Evolutionary conservation across 2,329 filamentous ascomycete genomes (phyloP).

Genomic region (Cercospora sojina): DNA sequence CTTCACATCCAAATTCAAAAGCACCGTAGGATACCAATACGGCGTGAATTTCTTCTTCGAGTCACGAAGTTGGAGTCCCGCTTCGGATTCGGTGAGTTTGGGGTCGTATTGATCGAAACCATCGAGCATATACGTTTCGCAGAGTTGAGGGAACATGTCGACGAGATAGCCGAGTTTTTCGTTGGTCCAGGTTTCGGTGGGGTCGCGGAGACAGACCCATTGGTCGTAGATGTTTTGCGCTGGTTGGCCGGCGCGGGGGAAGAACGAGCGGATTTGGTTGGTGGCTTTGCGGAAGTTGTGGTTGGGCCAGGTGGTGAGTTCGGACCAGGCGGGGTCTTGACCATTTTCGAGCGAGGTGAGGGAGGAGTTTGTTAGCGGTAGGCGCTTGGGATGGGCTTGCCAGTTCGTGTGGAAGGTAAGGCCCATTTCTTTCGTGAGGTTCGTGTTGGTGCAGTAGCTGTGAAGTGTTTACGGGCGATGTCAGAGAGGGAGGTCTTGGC

Average conservation of each 20-base stretch:
- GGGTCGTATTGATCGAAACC: conserved; percentile 39
- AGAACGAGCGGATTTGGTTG: conserved; percentile 53
- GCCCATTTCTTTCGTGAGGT: conserved; percentile 60
- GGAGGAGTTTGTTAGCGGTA: conserved; percentile 39
- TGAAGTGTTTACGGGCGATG: conserved; percentile 33
- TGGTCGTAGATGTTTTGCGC: conserved; percentile 55
- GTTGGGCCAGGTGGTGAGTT: conserved; percentile 47
- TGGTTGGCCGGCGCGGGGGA: conserved; percentile 50
- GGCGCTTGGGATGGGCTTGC: conserved; percentile 46
- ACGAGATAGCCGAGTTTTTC: conserved; percentile 63
- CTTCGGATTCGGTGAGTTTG: conserved; percentile 25
- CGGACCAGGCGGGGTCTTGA: conserved; percentile 51
- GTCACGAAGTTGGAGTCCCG: conserved; percentile 29
- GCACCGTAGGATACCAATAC: conserved; percentile 75
- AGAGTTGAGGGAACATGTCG: conserved; percentile 67
- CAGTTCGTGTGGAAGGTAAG: conserved; percentile 57
- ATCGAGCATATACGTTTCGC: conserved; percentile 50
- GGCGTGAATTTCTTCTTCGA: conserved; percentile 35
- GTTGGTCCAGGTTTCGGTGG: conserved; percentile 63
- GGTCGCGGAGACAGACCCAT: conserved; percentile 64
- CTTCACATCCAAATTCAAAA: conserved; percentile 75
- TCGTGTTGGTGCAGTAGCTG: conserved; percentile 62
- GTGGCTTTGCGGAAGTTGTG: conserved; percentile 51
- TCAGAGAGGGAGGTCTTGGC: conserved; percentile 1
- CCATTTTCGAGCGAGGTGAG: conserved; percentile 45